Base-by-base conservation (phyloP, 1,284 basidiomycete species). In the Leucoagaricus sp. region DNA sequence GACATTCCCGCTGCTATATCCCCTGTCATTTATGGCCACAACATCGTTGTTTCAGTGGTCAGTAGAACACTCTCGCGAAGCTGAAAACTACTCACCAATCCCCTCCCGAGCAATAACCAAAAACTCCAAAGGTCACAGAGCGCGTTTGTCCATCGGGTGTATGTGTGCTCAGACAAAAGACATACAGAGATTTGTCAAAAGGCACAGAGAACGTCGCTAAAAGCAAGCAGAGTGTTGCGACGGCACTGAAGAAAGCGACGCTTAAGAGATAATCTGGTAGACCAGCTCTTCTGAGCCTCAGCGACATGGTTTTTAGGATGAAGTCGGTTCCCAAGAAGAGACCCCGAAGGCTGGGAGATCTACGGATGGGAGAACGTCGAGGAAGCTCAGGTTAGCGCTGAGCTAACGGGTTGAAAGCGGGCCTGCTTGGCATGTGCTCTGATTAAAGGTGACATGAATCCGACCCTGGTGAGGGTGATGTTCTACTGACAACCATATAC, bases 81-180 rank as follows among this genome's bases (percentile, higher is more conserved):
- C 36, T 38, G 36, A n/a, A 38, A 38, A n/a, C 12, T n/a, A 38
- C 36, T 38, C 13, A 38, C 12, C 36, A n/a, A 13, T 4, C 17
- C n/a, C n/a, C n/a, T n/a, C n/a, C 15, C 36, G 26, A 26, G 26
- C 51, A 53, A 26, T 53, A 53, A 6, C 51, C 42, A 4, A 44
- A 36, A 21, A 53, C 21, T 9, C 49, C 49, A 42, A 52, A 46
- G 31, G 34, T 42, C 26, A 53, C 42, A 53, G 21, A 53, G 13
- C 51, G 17, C 42, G 15, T 7, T n/a, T n/a, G 26, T 25, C 49
- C 31, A 25, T 36, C 21, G 4, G 28, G 17, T 19, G 6, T 13
- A 12, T 38, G 36, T n/a, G 51, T 28, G 13, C 28, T n/a, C 19
- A 53, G 5, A 3, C 51, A 23, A n/a, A 53, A 53, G n/a, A 53